Evolutionary conservation across 371 early-diverging fungal species (phyloP), one percentile per base, ranked within the genome.

Genomic region (Zancudomyces culisetae): DNA sequence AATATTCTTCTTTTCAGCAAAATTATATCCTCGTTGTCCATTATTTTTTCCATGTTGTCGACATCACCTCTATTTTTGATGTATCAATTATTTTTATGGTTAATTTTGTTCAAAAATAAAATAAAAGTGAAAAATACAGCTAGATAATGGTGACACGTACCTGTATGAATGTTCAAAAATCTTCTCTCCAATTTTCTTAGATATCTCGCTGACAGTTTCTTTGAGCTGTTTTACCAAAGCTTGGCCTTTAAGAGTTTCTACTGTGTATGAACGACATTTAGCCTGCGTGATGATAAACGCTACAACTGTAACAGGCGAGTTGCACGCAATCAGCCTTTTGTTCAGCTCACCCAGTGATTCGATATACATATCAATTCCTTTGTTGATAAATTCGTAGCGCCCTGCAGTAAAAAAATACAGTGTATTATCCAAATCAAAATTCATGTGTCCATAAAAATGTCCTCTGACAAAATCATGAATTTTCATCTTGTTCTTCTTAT

Each of bases 401-500:
- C 96, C 96, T 29, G 96, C 93, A 0, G 90, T 92, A 71, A 95
- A 95, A 59, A 93, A 87, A 70, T 95, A 95, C 23, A 95, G 72
- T 2, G 94, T 93, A 49, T 92, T 93, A 40, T 77, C 75, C 72
- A 92, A 90, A 55, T 76, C 73, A 72, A 90, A 91, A 60, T 87
- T 83, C 52, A 80, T 81, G 66, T 95, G 91, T 4, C 96, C 96
- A 69, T 90, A 92, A 55, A 93, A 95, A 69, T 95, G 96, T 22
- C 94, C 94, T 26, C 93, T 81, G 26, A 90, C 83, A 72, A 95
- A 95, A 64, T 92, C 87, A 70, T 90, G 78, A 68, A 93, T 92
- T 63, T 87, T 87, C 48, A 87, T 88, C 70, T 95, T 95, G 58
- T 78, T 74, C 42, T 80, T 64, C 39, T 91, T 89, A 63, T 95